Evolutionary conservation across 202 grass and related monocot genomes (phyloP).

Genomic region (Bolboschoenoplectus hybrid): DNA sequence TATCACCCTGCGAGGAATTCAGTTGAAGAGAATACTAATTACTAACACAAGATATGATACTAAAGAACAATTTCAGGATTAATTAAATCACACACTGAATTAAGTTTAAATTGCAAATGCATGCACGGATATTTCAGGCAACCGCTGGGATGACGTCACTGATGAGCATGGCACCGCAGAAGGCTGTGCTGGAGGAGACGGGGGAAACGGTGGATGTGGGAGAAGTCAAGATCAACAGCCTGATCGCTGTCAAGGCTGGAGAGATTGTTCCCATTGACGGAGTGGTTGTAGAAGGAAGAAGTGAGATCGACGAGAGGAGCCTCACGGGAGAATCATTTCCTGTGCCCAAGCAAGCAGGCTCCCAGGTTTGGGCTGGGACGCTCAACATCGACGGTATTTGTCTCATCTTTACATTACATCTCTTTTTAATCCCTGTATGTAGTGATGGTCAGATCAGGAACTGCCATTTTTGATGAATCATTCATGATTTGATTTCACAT

Average conservation of each 20-base stretch:
- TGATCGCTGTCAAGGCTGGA: constrained; percentile 87
- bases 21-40: not conserved
- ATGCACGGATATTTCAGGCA: constrained; percentile 48
- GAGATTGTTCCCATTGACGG: constrained; percentile 85
- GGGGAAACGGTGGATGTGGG: constrained; percentile 60
- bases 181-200: constrained; percentile 76
- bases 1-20: not conserved
- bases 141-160: constrained; percentile 82
- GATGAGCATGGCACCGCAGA: constrained; percentile 95
- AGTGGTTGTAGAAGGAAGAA: constrained; percentile 67
- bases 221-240: constrained; percentile 73
- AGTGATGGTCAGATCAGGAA: not conserved
- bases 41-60: not conserved
- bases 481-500: not conserved
- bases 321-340: constrained; percentile 96
- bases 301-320: constrained; percentile 88
- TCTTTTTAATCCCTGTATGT: not conserved
- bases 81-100: not conserved
- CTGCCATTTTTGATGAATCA: not conserved
- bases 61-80: not conserved
- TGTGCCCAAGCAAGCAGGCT: constrained; percentile 67
- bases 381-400: constrained; percentile 84
- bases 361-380: constrained; percentile 91
- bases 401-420: constrained; percentile 4
- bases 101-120: not conserved